Evolutionary conservation across 2,329 filamentous ascomycete species (phyloP).

Genomic region (Byssoonygena ceratinophila): DNA sequence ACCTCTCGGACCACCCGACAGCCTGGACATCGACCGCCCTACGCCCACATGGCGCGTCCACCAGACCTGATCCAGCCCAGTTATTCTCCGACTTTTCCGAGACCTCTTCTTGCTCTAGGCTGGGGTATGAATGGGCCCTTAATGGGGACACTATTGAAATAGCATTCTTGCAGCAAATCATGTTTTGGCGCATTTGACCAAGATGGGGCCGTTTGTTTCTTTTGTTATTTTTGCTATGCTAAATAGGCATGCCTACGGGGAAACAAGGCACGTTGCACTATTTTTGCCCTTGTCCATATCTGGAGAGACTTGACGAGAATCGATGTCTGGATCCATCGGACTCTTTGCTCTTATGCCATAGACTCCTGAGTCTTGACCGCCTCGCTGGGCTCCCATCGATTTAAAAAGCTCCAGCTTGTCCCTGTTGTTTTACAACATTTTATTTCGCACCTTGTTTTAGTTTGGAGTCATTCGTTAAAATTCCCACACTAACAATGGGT

Average conservation of each 20-base stretch:
- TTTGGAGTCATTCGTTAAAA: not conserved
- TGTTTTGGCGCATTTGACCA: not conserved
- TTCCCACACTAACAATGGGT: not conserved
- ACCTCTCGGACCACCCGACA: not conserved
- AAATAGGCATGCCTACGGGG: not conserved
- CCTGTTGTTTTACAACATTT: not conserved
- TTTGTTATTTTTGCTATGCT: not conserved
- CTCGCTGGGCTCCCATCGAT: not conserved
- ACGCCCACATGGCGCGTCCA: not conserved
- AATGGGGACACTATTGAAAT: too few relatives aligned
- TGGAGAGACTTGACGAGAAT: not conserved
- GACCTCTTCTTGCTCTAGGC: too few relatives aligned
- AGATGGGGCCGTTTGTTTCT: not conserved
- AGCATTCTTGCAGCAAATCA: too few relatives aligned
- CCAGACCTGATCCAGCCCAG: not conserved
- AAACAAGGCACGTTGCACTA: not conserved
- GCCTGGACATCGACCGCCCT: not conserved
- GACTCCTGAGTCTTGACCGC: not conserved
- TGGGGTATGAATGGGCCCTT: too few relatives aligned
- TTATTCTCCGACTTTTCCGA: too few relatives aligned
- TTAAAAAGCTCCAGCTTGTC: not conserved
- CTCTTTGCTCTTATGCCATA: not conserved
- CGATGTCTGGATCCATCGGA: not conserved
- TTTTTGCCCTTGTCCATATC: not conserved
- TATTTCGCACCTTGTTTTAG: not conserved